A percentile compares a stretch with the other conserved stretches of the same genome.
Conservation (phyloP, 2,329 filamentous ascomycete species). For the Fusarium sp. region DNA sequence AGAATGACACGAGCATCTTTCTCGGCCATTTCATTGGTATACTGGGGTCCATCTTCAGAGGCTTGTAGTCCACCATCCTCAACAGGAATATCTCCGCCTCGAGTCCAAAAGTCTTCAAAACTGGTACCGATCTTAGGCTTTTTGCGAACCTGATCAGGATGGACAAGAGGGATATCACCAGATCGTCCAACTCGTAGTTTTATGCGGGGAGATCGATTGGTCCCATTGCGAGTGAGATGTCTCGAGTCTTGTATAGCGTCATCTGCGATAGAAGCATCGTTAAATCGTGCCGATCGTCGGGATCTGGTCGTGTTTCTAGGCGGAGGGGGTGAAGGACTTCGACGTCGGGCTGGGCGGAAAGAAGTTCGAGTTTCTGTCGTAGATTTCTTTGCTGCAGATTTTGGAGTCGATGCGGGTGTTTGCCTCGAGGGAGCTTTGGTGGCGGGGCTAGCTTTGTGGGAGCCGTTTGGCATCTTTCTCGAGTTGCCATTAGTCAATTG, state of each 20-base stretch:
- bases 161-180: conserved; percentile 66
- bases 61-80: conserved; percentile 69
- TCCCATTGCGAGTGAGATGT: conserved; percentile 34
- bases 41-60: conserved; percentile 67
- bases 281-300: conserved; percentile 58
- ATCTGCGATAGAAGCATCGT: conserved; percentile 45
- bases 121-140: conserved; percentile 65
- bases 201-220: conserved; percentile 59
- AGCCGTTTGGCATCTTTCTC: conserved; percentile 44
- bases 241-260: conserved; percentile 27
- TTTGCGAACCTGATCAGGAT: conserved; percentile 69
- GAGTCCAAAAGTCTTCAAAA: conserved; percentile 70
- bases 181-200: conserved; percentile 59
- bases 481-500: conserved; percentile 45
- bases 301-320: conserved; percentile 58
- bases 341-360: conserved; percentile 54
- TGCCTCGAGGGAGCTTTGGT: conserved; percentile 45
- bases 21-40: conserved; percentile 71
- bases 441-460: conserved; percentile 46
- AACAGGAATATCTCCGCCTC: conserved; percentile 64
- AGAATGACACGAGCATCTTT: conserved; percentile 78
- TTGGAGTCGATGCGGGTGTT: conserved; percentile 47
- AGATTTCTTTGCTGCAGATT: conserved; percentile 49
- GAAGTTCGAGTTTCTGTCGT: conserved; percentile 48
- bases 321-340: conserved; percentile 56